Evolutionary conservation across 1,284 basidiomycete species (phyloP), one percentile per base, ranked within the genome.

Genomic region (Ceratobasidium papillatum): DNA sequence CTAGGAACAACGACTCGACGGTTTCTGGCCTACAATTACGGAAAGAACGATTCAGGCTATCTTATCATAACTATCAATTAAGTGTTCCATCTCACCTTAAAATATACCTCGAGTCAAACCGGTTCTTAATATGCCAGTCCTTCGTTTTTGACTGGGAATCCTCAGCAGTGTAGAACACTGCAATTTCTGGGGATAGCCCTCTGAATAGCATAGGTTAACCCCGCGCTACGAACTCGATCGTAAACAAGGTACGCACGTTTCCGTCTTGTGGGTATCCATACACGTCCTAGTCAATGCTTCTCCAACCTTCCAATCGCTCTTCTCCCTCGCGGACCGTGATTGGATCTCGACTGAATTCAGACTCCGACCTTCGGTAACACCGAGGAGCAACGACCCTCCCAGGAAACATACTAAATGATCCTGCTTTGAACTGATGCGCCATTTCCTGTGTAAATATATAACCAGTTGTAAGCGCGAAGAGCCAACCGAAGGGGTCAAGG

Each of bases 331-430:
- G 0, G 89, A 85, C 7, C 94, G 84, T 77, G 91, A 86, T 2
- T 43, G 14, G 17, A 65, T 36, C 17, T 75, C 73, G 7, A 27
- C 27, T 32, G 27, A 38, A 43, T 56, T 75, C n/a, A 75, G 47
- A 54, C 45, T 68, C 34, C 89, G 88, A 0, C 90, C 87, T 38
- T 90, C 90, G 0, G 92, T 92, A 14, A 95, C 92, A 25, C 96
- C 95, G 5, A 98, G 88, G 86, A 98, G 91, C 78, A 98, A 88
- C 1, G 93, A 93, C 4, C 95, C 96, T 43, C 92, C 95, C 58
- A 98, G 84, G 89, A 98, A 99, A 83, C 96, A 98, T 0, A 95
- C 96, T 25, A 99, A 88, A 81, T 98, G 96, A 81, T 99, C 96
- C 84, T 99, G 96, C 82, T 98, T 97, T 17, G 93, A 92, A 0